These are phyloP conservation scores for Hyphopichia fennica DNA, from an alignment of 1,139 yeast genomes.

Conservation along the genomic window DNA sequence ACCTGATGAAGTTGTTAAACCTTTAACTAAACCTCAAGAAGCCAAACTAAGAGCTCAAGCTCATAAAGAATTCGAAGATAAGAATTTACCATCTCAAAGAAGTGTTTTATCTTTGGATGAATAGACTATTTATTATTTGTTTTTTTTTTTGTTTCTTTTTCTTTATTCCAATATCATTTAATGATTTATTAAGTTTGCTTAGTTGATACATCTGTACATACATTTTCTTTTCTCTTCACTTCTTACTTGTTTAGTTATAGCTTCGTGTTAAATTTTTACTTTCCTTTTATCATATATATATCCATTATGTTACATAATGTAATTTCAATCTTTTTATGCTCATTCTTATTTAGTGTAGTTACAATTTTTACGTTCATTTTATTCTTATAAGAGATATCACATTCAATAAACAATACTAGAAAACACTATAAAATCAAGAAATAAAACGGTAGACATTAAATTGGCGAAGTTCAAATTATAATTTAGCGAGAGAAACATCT, in stretches of 20 bases:
- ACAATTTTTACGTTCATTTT: background rate
- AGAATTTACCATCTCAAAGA: conserved; percentile 60
- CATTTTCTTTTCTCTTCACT: background rate
- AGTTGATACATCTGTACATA: background rate
- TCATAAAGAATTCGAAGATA: conserved; percentile 32
- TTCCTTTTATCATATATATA: background rate
- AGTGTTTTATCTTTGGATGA: conserved; percentile 65
- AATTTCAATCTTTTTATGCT: too few species aligned
- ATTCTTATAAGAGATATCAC: too few species aligned
- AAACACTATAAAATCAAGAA: background rate
- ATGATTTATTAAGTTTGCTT: background rate
- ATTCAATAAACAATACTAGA: background rate
- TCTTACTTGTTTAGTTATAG: background rate
- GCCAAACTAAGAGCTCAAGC: conserved; percentile 42
- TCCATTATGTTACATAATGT: too few species aligned
- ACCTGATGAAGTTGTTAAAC: conserved; percentile 78
- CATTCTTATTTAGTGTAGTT: too few species aligned
- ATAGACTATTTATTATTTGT: conserved; percentile 12
- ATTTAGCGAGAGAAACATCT: conserved; percentile 15
- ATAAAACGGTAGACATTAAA: background rate
- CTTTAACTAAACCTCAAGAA: conserved; percentile 65
- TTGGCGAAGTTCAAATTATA: conserved; percentile 6
- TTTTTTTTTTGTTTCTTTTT: background rate
- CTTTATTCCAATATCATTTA: background rate
- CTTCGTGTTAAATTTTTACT: background rate